Conservation (phyloP, 2,329 filamentous ascomycete genomes). For the Monosporascus ibericus region DNA sequence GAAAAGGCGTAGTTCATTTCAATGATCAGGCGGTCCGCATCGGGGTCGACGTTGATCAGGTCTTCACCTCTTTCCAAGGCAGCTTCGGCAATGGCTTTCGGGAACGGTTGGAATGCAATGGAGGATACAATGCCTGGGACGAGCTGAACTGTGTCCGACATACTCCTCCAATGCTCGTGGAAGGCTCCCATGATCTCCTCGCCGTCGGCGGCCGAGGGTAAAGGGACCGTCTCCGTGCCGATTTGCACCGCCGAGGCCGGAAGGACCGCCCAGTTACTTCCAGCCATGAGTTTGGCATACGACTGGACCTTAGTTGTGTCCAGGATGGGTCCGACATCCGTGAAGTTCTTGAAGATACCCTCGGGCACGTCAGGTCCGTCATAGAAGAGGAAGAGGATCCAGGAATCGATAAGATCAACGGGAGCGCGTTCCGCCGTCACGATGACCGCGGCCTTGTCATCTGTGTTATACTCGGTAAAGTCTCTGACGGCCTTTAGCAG, state of each 20-base stretch:
- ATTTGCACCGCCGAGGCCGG: conserved; percentile 27
- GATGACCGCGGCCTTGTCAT: conserved; percentile 55
- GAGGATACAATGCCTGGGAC: conserved; percentile 25
- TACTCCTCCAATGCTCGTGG: conserved; percentile 28
- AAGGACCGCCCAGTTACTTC: conserved; percentile 36
- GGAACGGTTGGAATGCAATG: conserved; percentile 34
- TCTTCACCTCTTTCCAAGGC: conserved; percentile 29
- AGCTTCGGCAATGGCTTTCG: conserved; percentile 27
- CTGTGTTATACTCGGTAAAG: conserved; percentile 51
- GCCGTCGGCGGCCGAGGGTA: conserved; percentile 21
- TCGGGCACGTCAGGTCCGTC: conserved; percentile 47
- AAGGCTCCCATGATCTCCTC: conserved; percentile 24
- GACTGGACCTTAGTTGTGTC: conserved; percentile 41
- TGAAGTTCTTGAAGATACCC: conserved; percentile 51
- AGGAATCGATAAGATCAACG: conserved; percentile 41
- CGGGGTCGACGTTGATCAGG: conserved; percentile 33
- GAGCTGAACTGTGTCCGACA: conserved; percentile 18
- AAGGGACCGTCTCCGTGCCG: conserved; percentile 30
- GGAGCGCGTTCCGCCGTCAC: conserved; percentile 44
- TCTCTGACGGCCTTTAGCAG: conserved; percentile 44
- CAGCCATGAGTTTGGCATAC: conserved; percentile 40
- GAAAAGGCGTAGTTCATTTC: conserved; percentile 37
- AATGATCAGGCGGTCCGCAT: conserved; percentile 33
- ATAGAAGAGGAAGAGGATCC: conserved; percentile 59
- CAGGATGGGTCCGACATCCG: conserved; percentile 34